phyloP scores from a whole-genome alignment of 257 asterid genomes.

The Solanum okadae region DNA sequence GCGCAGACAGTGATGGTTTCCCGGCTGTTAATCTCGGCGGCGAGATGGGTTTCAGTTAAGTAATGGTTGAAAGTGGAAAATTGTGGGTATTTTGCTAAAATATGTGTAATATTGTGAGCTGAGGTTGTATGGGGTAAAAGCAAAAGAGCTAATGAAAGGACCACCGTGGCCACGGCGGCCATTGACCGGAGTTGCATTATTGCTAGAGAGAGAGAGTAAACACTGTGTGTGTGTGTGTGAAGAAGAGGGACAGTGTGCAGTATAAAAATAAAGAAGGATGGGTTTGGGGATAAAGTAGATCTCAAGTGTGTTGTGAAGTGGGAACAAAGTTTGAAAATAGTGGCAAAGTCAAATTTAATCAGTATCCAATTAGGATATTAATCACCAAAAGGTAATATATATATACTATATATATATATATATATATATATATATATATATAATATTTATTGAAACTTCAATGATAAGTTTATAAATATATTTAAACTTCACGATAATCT shows the following conservation, averaged over 20 bases:
- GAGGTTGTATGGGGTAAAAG: constrained; percentile 16
- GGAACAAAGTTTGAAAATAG: not conserved
- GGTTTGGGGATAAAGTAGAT: not conserved
- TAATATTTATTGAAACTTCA: too few species aligned
- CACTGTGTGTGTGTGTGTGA: not conserved
- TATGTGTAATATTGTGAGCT: constrained; percentile 56
- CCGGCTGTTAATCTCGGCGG: constrained; percentile 47
- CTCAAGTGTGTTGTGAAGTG: not conserved
- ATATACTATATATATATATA: too few species aligned
- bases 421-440: too few species aligned
- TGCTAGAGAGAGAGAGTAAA: not conserved
- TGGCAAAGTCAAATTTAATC: too few species aligned
- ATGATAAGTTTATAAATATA: too few species aligned
- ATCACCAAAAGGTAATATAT: too few species aligned
- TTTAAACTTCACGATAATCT: too few species aligned
- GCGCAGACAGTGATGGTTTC: constrained; percentile 27
- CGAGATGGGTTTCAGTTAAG: constrained; percentile 49
- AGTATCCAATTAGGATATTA: too few species aligned
- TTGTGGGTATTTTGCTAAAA: constrained; percentile 30
- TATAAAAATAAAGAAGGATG: not conserved
- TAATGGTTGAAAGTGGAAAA: constrained; percentile 13
- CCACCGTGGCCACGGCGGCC: constrained; percentile 20
- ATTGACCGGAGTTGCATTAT: constrained; percentile 41
- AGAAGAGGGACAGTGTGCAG: not conserved
- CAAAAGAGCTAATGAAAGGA: constrained; percentile 6